phyloP scores from a whole-genome alignment of 331 rosid species.

The Saraca asoca region DNA sequence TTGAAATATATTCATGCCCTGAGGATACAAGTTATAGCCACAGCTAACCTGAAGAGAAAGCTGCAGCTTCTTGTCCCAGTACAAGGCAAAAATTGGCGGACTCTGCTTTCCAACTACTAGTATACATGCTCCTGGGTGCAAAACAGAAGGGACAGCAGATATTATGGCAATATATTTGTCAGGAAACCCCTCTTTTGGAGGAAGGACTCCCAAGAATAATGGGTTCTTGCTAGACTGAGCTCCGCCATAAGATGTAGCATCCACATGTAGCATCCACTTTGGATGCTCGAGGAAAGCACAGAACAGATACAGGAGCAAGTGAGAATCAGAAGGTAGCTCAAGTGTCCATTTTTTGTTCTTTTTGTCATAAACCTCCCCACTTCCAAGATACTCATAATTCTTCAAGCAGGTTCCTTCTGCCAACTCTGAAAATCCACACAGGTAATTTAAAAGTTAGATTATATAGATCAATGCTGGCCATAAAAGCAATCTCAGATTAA shows the following conservation, averaged over 20 bases:
- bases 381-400: constrained; percentile 88
- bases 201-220: constrained; percentile 80
- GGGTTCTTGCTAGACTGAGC: constrained; percentile 83
- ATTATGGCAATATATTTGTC: constrained; percentile 77
- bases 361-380: constrained; percentile 79
- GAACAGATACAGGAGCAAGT: constrained; percentile 84
- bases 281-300: constrained; percentile 97
- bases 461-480: constrained; percentile 14
- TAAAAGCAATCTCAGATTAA: constrained; percentile 28
- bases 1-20: not conserved
- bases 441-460: constrained; percentile 29
- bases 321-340: constrained; percentile 94
- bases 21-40: constrained; percentile 11
- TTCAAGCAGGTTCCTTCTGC: constrained; percentile 95
- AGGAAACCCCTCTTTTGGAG: constrained; percentile 91
- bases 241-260: constrained; percentile 75
- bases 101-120: constrained; percentile 75
- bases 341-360: constrained; percentile 83
- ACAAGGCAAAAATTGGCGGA: constrained; percentile 81
- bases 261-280: constrained; percentile 94
- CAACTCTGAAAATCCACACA: constrained; percentile 62
- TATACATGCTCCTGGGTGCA: constrained; percentile 85
- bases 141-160: constrained; percentile 70
- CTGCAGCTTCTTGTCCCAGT: constrained; percentile 91
- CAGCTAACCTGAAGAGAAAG: constrained; percentile 85